Evolutionary conservation across 75 land plant species (phyloP).

Genomic region (Pinus taeda): DNA sequence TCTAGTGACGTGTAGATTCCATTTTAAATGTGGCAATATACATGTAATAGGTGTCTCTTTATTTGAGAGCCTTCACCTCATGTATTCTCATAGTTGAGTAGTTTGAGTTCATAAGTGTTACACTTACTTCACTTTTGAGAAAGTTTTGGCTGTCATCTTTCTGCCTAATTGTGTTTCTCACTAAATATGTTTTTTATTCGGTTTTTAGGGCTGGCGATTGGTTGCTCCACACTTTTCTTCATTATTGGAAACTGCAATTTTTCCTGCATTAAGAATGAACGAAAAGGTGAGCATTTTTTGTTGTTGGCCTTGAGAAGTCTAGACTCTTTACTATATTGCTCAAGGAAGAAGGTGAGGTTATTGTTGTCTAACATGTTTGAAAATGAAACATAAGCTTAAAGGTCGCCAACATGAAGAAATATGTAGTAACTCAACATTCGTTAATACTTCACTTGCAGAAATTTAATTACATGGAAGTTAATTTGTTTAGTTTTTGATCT

Average conservation of each 20-base stretch:
- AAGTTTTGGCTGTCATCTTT: background rate
- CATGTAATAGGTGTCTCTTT: no score
- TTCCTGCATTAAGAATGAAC: conserved; percentile 72
- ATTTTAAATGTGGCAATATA: no score
- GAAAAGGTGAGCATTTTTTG: conserved; percentile 48
- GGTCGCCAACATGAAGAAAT: background rate
- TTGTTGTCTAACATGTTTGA: background rate
- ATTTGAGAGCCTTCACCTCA: background rate
- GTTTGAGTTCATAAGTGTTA: background rate
- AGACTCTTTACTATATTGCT: background rate
- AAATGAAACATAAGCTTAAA: background rate
- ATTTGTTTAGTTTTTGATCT: background rate
- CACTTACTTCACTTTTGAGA: no score
- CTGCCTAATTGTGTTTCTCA: background rate
- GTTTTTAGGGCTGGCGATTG: conserved; percentile 83
- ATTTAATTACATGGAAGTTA: background rate
- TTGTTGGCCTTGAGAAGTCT: background rate
- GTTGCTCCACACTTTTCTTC: conserved; percentile 74
- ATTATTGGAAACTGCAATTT: conserved; percentile 74
- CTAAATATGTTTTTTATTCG: background rate
- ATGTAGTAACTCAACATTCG: background rate
- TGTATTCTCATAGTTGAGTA: conserved; percentile 5
- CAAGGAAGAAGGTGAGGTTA: background rate
- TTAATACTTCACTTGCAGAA: background rate
- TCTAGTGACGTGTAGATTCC: no score